Percentiles rank a stretch among this genome's conserved stretches.
Evolutionary conservation across 1,139 yeast species (phyloP).

Genomic region (Taiozyma onychis): DNA sequence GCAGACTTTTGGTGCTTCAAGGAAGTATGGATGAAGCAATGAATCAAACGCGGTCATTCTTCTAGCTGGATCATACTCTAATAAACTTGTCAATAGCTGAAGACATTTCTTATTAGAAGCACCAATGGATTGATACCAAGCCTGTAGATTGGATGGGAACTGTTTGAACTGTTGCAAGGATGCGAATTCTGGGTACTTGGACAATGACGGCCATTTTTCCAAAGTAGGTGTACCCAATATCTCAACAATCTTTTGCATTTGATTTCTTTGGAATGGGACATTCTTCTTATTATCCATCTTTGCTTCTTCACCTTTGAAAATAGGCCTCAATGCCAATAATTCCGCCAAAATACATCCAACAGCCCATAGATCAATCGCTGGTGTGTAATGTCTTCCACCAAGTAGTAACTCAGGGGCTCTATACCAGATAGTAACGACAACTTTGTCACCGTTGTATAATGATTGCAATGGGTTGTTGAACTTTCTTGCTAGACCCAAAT

Average conservation of each 20-base stretch:
- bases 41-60: constrained; percentile 76
- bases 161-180: constrained; percentile 59
- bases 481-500: constrained; percentile 87
- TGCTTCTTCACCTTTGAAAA: constrained; percentile 96
- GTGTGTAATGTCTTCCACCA: constrained; percentile 92
- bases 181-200: constrained; percentile 78
- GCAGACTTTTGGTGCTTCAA: constrained; percentile 58
- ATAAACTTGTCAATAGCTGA: constrained; percentile 53
- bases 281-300: constrained; percentile 89
- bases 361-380: constrained; percentile 96
- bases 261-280: constrained; percentile 92
- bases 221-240: constrained; percentile 82
- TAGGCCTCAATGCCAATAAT: constrained; percentile 78
- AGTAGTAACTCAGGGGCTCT: constrained; percentile 89
- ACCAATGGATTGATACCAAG: constrained; percentile 84
- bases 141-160: constrained; percentile 62
- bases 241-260: constrained; percentile 83
- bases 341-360: constrained; percentile 96
- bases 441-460: constrained; percentile 90
- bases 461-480: constrained; percentile 88
- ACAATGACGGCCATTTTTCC: constrained; percentile 71
- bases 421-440: constrained; percentile 97
- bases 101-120: constrained; percentile 67
- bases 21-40: constrained; percentile 69
- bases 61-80: constrained; percentile 80